Percentiles rank a stretch among this genome's conserved stretches.
phyloP scores from a whole-genome alignment of 2,329 filamentous ascomycete species.

The Phialocephala sp. region DNA sequence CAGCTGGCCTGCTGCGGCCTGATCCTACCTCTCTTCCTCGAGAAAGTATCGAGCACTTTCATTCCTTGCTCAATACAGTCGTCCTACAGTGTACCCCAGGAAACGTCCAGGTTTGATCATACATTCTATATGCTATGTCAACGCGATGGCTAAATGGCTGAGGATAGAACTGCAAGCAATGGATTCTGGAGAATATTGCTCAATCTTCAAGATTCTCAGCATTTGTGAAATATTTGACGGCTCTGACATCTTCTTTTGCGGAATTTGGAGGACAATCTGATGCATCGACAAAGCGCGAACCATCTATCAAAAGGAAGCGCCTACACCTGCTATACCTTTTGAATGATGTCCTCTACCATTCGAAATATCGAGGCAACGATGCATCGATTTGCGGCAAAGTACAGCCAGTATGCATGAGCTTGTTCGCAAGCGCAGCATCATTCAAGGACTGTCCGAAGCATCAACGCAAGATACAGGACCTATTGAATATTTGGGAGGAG shows the following conservation, averaged over 20 bases:
- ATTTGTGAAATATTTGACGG: slow-evolving; percentile 77
- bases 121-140: slow-evolving; percentile 41
- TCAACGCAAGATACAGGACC: slow-evolving; percentile 63
- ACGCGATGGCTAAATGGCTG: slow-evolving; percentile 47
- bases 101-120: slow-evolving; percentile 83
- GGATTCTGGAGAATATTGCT: slow-evolving; percentile 76
- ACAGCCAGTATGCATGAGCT: slow-evolving; percentile 62
- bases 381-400: slow-evolving; percentile 60
- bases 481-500: slow-evolving; percentile 75
- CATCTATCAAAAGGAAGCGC: slow-evolving; percentile 70
- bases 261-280: slow-evolving; percentile 38
- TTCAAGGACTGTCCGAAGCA: slow-evolving; percentile 69
- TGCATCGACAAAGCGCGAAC: slow-evolving; percentile 46
- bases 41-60: slow-evolving; percentile 72
- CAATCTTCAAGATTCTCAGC: slow-evolving; percentile 70
- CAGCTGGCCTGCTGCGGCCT: slow-evolving; percentile 73
- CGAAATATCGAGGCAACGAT: slow-evolving; percentile 56
- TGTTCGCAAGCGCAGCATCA: slow-evolving; percentile 63
- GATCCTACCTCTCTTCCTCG: slow-evolving; percentile 74
- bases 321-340: slow-evolving; percentile 80
- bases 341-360: slow-evolving; percentile 78
- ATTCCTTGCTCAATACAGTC: slow-evolving; percentile 67
- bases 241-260: slow-evolving; percentile 66
- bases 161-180: slow-evolving; percentile 83
- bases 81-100: slow-evolving; percentile 74